Evolutionary conservation across 1,284 basidiomycete genomes (phyloP).

Genomic region (Cystobasidium sp.): DNA sequence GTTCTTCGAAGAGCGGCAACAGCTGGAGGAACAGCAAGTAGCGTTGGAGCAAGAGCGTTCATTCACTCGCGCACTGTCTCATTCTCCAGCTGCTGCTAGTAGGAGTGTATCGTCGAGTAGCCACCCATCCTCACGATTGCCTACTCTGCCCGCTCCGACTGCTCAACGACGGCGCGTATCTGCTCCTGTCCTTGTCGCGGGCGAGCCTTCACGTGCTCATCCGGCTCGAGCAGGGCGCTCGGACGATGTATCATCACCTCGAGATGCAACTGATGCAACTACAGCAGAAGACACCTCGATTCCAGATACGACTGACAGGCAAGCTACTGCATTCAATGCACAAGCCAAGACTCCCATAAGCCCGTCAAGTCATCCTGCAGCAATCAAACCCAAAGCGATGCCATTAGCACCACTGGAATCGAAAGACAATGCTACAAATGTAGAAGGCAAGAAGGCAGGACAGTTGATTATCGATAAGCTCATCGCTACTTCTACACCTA

Average conservation of each 20-base stretch:
- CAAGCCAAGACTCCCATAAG: background rate
- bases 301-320: background rate
- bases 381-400: background rate
- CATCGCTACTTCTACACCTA: background rate
- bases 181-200: background rate
- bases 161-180: background rate
- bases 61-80: background rate
- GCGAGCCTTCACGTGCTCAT: slow-evolving; percentile 7
- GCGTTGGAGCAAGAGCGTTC: background rate
- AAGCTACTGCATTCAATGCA: background rate
- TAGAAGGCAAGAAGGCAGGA: slow-evolving; percentile 6
- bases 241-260: background rate
- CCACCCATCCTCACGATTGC: background rate
- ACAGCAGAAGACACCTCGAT: background rate
- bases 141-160: background rate
- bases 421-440: slow-evolving; percentile 20
- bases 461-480: slow-evolving; percentile 14
- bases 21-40: slow-evolving; percentile 2
- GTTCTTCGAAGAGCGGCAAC: slow-evolving; percentile 40
- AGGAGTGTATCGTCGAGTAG: background rate
- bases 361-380: background rate
- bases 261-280: background rate
- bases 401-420: slow-evolving; percentile 2
- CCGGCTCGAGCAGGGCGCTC: background rate
- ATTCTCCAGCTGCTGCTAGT: background rate